Evolutionary conservation across 1,284 basidiomycete genomes (phyloP), one percentile per base, ranked within the genome.

Genomic region (Cronartium quercuum): DNA sequence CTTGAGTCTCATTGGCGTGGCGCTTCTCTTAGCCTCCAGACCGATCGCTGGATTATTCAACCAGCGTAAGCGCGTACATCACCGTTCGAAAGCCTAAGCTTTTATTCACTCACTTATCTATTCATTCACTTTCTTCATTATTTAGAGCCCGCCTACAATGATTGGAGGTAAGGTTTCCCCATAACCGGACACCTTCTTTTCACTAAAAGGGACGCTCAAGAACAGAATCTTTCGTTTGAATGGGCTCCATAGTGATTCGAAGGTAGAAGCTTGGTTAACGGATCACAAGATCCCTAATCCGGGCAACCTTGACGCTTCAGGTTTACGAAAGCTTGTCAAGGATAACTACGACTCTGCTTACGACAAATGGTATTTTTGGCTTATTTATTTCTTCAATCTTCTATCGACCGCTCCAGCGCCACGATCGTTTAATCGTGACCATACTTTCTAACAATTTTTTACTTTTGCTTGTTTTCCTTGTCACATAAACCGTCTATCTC

Each of bases 201-300:
- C 42, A 40, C 29, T n/a, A 21, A 42, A 29, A 5, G 18, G 60
- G 29, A 18, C 34, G 57, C 15, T 65, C 7, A 7, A 55, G 24
- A 64, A 34, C n/a, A n/a, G n/a, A 10, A 15, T 24, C 62, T 24
- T 42, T 21, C 13, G 40, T 29, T n/a, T 38, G 15, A 41, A 41
- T 51, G 18, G 9, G n/a, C n/a, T 12, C 7, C 24, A 12, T n/a
- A 74, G 70, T 65, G 70, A 74, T 47, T 74, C 70, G 7, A 74
- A 91, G 79, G 86, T 92, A 38, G 83, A 85, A 75, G 79, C 85
- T 58, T 92, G 90, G 89, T 87, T 92, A 75, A 83, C 87, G 57
- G 86, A 88, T 5, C 88, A 91, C 82, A 86, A 87, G 76, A 84
- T 92, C 78, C 83, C 86, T 12, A 82, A 87, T 12, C 87, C 63